A percentile compares a stretch with the other conserved stretches of the same genome.
Conservation (phyloP, 495 filamentous ascomycete genomes). For the Aspergillus wentii region DNA sequence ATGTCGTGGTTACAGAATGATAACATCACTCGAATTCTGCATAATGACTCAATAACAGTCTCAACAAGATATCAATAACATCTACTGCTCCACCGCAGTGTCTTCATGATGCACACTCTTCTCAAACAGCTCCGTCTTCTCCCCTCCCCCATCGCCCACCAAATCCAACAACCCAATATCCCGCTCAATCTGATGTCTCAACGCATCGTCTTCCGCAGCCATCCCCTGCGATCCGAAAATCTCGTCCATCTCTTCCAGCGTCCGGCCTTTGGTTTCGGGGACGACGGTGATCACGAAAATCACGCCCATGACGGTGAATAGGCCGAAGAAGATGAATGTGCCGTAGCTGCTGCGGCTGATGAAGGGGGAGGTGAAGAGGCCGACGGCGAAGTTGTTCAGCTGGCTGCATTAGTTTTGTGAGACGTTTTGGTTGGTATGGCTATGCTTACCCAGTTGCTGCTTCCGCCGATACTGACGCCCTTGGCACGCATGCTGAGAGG, state of each 20-base stretch:
- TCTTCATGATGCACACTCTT: too few species aligned
- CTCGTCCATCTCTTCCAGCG: slow-evolving; percentile 53
- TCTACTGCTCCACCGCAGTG: too few species aligned
- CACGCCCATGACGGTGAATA: slow-evolving; percentile 42
- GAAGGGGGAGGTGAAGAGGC: slow-evolving; percentile 33
- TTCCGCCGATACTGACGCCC: slow-evolving; percentile 37
- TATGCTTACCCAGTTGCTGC: slow-evolving; percentile 36
- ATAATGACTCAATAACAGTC: too few species aligned
- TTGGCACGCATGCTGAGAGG: slow-evolving; percentile 40
- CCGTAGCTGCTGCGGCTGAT: slow-evolving; percentile 28
- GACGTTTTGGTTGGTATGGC: neutral
- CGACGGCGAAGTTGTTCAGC: slow-evolving; percentile 49
- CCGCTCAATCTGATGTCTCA: slow-evolving; percentile 28
- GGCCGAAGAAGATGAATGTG: slow-evolving; percentile 45
- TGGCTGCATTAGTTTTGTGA: slow-evolving; percentile 16
- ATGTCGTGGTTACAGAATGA: too few species aligned
- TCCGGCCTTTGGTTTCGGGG: slow-evolving; percentile 54
- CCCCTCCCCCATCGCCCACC: slow-evolving; percentile 13
- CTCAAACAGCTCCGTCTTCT: slow-evolving; percentile 12
- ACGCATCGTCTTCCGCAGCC: slow-evolving; percentile 25
- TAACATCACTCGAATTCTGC: too few species aligned
- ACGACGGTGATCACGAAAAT: slow-evolving; percentile 47
- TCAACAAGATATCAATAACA: too few species aligned
- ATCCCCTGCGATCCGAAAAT: slow-evolving; percentile 39
- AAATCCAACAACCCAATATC: slow-evolving; percentile 29